phyloP scores from a whole-genome alignment of 2,329 filamentous ascomycete species.

The Fusarium penzigii region DNA sequence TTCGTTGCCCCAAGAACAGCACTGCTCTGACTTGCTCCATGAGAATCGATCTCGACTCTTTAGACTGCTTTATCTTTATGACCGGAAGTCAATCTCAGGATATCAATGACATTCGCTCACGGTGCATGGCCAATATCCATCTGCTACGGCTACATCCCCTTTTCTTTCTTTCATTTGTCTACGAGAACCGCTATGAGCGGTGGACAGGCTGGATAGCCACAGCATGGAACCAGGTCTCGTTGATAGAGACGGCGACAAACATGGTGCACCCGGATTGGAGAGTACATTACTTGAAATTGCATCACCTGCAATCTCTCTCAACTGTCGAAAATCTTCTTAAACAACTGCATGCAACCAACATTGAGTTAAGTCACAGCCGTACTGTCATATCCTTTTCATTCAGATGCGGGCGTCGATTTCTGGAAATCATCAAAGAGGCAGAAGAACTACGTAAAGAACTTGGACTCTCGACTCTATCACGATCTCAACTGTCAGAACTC shows the following conservation, averaged over 20 bases:
- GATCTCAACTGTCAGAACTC: not conserved
- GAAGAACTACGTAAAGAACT: constrained; percentile 3
- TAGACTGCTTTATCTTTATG: not conserved
- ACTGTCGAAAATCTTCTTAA: constrained; percentile 2
- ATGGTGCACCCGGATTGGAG: constrained; percentile 5
- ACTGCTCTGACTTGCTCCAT: not conserved
- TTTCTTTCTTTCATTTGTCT: constrained; percentile 6
- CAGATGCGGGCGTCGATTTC: not conserved
- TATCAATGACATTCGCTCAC: not conserved
- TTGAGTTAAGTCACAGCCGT: constrained; percentile 6
- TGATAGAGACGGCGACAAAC: constrained; percentile 6
- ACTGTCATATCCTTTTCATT: constrained; percentile 1
- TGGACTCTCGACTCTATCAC: not conserved
- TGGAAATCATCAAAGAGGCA: not conserved
- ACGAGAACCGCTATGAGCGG: not conserved
- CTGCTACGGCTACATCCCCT: constrained; percentile 9
- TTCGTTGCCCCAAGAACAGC: not conserved
- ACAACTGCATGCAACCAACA: constrained; percentile 5
- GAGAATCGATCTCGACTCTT: not conserved
- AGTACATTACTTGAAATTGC: not conserved
- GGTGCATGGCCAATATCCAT: not conserved
- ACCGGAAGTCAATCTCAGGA: not conserved
- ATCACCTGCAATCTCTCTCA: constrained; percentile 1
- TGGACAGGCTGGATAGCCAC: constrained; percentile 4
- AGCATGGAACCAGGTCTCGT: constrained; percentile 3